Conservation (phyloP, 108 stramenopile species). For the Nitzschia putrida region DNA sequence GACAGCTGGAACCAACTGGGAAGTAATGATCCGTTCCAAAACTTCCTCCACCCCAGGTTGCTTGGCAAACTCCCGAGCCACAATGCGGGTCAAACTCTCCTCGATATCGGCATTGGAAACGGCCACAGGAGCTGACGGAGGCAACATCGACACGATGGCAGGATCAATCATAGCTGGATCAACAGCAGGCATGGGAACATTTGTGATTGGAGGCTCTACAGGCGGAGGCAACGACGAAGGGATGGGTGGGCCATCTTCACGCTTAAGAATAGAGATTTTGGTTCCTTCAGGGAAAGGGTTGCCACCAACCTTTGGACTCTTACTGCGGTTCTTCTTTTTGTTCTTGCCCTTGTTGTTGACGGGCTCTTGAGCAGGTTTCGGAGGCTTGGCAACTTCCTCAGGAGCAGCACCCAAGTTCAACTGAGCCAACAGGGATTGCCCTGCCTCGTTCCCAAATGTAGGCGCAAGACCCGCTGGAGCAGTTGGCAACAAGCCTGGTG, state of each 20-base stretch:
- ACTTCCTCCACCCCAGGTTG: conserved; percentile 6
- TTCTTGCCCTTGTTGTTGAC: conserved; percentile 60
- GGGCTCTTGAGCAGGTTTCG: conserved; percentile 13
- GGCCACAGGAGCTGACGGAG: neutral
- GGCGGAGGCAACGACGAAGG: conserved; percentile 12
- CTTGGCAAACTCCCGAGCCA: conserved; percentile 19
- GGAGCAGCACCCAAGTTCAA: neutral
- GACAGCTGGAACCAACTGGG: conserved; percentile 45
- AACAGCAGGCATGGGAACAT: neutral
- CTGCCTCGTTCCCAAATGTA: too few relatives aligned
- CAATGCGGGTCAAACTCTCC: neutral
- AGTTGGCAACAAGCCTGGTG: conserved; percentile 25
- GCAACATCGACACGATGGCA: conserved; percentile 6
- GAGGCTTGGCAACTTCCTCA: conserved; percentile 12
- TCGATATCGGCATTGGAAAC: neutral
- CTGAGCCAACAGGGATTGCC: neutral
- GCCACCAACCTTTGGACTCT: conserved; percentile 44
- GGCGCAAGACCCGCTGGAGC: neutral
- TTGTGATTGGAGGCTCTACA: conserved; percentile 1
- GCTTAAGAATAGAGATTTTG: conserved; percentile 60
- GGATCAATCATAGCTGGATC: conserved; percentile 26
- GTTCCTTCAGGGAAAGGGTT: conserved; percentile 31
- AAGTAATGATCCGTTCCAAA: conserved; percentile 47
- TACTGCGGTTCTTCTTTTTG: conserved; percentile 48
- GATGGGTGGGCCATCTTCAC: conserved; percentile 22